Evolutionary conservation across 2,329 filamentous ascomycete species (phyloP).

Genomic region (Triangularia setosa): DNA sequence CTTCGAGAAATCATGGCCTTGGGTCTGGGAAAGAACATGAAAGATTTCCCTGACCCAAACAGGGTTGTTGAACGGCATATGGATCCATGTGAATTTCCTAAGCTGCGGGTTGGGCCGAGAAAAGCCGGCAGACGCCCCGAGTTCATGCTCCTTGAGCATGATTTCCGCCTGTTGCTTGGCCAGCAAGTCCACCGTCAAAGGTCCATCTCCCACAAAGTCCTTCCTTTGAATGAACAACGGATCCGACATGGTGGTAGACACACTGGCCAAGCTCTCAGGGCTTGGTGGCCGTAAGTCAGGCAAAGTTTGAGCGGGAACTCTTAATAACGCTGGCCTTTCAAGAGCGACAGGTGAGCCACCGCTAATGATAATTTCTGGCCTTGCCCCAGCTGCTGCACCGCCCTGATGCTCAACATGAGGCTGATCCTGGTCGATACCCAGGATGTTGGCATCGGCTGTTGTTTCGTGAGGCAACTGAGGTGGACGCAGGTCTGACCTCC

Average conservation of each 20-base stretch:
- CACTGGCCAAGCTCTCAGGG: slow-evolving; percentile 27
- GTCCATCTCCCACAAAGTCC: slow-evolving; percentile 9
- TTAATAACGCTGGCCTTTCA: slow-evolving; percentile 29
- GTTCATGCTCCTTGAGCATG: slow-evolving; percentile 26
- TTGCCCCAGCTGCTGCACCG: slow-evolving; percentile 24
- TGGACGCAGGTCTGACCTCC: neutral
- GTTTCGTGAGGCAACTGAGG: neutral
- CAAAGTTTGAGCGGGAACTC: slow-evolving; percentile 31
- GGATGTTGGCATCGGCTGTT: neutral
- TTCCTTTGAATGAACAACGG: slow-evolving; percentile 19
- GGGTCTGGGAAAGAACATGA: slow-evolving; percentile 42
- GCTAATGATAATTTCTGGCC: slow-evolving; percentile 39
- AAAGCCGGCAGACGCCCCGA: slow-evolving; percentile 34
- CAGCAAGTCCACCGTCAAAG: slow-evolving; percentile 13
- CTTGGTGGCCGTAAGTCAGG: slow-evolving; percentile 31
- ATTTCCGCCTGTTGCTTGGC: slow-evolving; percentile 20
- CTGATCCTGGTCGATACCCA: neutral
- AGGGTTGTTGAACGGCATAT: slow-evolving; percentile 54
- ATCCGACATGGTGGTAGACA: slow-evolving; percentile 32
- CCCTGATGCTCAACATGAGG: slow-evolving; percentile 14
- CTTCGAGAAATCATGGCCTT: slow-evolving; percentile 36
- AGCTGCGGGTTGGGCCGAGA: slow-evolving; percentile 36
- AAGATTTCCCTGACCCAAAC: slow-evolving; percentile 50
- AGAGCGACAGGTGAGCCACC: slow-evolving; percentile 19
- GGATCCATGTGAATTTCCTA: slow-evolving; percentile 56